Evolutionary conservation across 164 flowering plant species (phyloP), one percentile per base, ranked within the genome.

Genomic region (Pachysandra terminalis): DNA sequence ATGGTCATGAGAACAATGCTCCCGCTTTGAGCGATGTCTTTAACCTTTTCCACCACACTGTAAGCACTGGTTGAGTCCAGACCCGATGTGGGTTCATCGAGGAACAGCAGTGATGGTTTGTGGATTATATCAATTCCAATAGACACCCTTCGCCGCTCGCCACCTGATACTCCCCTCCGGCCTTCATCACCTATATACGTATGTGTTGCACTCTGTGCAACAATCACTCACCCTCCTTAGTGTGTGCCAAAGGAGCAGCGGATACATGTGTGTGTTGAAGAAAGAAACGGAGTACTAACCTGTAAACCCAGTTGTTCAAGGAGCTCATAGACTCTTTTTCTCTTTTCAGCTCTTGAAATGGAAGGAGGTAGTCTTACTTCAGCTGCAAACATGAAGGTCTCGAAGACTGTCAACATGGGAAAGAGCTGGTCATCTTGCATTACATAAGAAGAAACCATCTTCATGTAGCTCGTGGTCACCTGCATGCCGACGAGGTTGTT

Each of bases 371-470:
- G 90, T 78, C 96, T 77, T 35, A 90, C 84, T 70, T 90, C 91
- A 5, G 96, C 96, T 0, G 96, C 90, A 58, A 88, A 90, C 91
- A 88, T 81, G 74, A 90, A 84, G 32, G 93, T 90, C 79, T 88
- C 93, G 15, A 79, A 85, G 57, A 90, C 93, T 0, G 93, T 87
- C 64, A 90, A 65, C 91, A 83, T 86, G 13, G 93, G 87, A 71
- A 90, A 88, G 68, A 90, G 88, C 79, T 87, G 93, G 58, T 90
- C 96, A 70, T 88, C 93, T 81, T 90, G 93, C 93, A 90, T 88
- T 73, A 90, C 92, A 62, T 90, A 90, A 1, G 96, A 84, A 5
- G 96, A 88, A 0, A 86, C 74, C 86, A 71, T 81, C 81, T 88
- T 88, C 93, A 90, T 86, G 74, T 88, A 88, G 73, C 91, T 88